Base-by-base conservation (phyloP, 768 basidiomycete genomes). In the Gymnopilus junonius region DNA sequence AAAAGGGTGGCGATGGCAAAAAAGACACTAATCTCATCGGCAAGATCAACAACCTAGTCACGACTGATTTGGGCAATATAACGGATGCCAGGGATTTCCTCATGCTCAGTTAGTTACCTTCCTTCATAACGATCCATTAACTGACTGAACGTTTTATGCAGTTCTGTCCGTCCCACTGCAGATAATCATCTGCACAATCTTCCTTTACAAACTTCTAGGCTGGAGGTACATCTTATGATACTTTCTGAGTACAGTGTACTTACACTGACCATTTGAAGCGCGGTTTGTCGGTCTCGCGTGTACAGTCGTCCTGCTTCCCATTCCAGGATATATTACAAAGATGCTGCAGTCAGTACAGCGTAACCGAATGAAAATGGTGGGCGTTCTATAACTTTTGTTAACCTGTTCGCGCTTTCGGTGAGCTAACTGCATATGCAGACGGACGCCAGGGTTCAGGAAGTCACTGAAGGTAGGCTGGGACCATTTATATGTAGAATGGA, bases 11-110 rank as follows among this genome's bases (percentile, higher is more conserved):
- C 7, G 23, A 53, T 25, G 39, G 34, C 8, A 58, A 51, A 31
- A 40, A 54, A 10, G 58, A 46, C n/a, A 31, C 39, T 4, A 87
- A 89, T 68, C 74, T 92, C 21, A 82, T 87, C 35, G 92, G 92
- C 11, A 90, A 87, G 70, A 88, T 94, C 71, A 93, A 89, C 72
- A 93, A 92, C 34, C 59, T 72, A 1, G 65, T 70, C 14, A 72
- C 67, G 3, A 68, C 64, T 8, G 69, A 72, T 51, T 39, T 82
- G 60, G 64, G 64, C 29, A 77, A 76, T 59, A 81, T 83, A 42
- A 70, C 69, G 23, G 72, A 74, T 11, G 69, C 62, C 3, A 55
- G 69, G 43, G 67, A 69, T 35, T 70, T 69, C 59, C 55, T 73
- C n/a, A 59, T 64, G 29, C 50, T 70, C 11, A 29, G 65, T 61